phyloP scores from a whole-genome alignment of 805 yeast species.

The Wickerhamiella sergipiensis region DNA sequence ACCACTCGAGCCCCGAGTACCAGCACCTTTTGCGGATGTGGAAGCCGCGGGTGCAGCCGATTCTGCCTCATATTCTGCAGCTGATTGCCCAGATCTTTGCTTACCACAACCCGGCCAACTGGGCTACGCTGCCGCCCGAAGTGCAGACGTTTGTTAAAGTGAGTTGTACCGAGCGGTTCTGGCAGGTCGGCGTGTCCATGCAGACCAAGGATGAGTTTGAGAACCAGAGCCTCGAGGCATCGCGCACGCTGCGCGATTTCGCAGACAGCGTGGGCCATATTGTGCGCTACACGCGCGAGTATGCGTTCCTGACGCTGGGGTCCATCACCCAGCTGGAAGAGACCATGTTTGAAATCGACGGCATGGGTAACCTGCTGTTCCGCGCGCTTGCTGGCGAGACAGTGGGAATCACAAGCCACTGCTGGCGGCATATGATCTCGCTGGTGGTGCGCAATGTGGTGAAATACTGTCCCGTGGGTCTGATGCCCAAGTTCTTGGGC shows the following conservation, averaged over 20 bases:
- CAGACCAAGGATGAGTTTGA: constrained; percentile 89
- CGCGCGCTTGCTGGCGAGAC: constrained; percentile 70
- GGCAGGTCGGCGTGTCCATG: constrained; percentile 97
- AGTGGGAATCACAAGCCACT: constrained; percentile 74
- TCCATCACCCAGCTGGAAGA: constrained; percentile 83
- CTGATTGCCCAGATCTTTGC: constrained; percentile 83
- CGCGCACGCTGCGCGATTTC: constrained; percentile 85
- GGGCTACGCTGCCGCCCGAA: constrained; percentile 75
- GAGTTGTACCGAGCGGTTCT: constrained; percentile 83
- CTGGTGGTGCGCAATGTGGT: constrained; percentile 76
- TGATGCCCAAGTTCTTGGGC: constrained; percentile 54
- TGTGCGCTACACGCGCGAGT: constrained; percentile 88
- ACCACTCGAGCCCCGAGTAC: constrained; percentile 65
- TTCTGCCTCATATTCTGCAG: constrained; percentile 80
- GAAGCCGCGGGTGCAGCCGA: constrained; percentile 88
- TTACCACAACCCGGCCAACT: constrained; percentile 84
- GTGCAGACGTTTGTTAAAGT: constrained; percentile 87
- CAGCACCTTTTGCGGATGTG: constrained; percentile 58
- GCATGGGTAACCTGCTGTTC: constrained; percentile 64
- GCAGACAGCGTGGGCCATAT: constrained; percentile 97
- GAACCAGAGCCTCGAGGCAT: constrained; percentile 87
- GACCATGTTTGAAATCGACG: constrained; percentile 75
- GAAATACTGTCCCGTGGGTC: constrained; percentile 71
- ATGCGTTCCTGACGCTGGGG: constrained; percentile 80
- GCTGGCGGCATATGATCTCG: constrained; percentile 95